Evolutionary conservation across 176 grass and related monocot genomes (phyloP), one percentile per base, ranked within the genome.

Genomic region (Dactylis glomerata): DNA sequence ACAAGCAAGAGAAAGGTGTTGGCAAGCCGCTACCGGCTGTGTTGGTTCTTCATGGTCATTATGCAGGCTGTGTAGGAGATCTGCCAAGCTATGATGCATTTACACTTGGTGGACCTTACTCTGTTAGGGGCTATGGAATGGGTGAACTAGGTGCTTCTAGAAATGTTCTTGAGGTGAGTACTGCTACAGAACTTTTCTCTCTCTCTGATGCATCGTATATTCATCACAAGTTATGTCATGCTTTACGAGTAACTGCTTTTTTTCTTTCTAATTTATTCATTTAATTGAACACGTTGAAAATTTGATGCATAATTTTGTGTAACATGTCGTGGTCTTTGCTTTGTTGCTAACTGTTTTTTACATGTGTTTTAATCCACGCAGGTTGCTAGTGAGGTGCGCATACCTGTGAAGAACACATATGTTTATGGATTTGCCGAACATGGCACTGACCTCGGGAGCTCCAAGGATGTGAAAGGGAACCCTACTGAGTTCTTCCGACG

Each of bases 381-480:
- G 96, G 78, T 92, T 57, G 96, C 96, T 50, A 74, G 81, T 55
- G 96, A 99, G 81, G 54, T 99, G 81, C 90, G 91, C 42, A 51
- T 99, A 65, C 96, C 91, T 72, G 81, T 99, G 78, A 94, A 62
- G 58, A 94, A 91, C 84, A 96, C 93, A 11, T 90, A 96, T 45
- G 78, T 96, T 5, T 99, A 99, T 88, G 73, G 77, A 73, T 99
- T 99, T 79, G 89, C 68, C 2, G 96, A 99, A 83, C 96, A 99
- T 87, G 96, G 93, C 22, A 96, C 86, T 31, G 96, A 99, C 86
- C 87, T 99, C 37, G 96, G 91, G 22, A 99, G 89, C 85, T 99
- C 96, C 7, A 96, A 96, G 82, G 91, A 99, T 86, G 90, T 99
- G 51, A 94, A 96, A 85, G 96, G 96, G 54, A 99, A 99, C 76